Evolutionary conservation across 345 rosid species (phyloP).

Genomic region (Citrus medica): DNA sequence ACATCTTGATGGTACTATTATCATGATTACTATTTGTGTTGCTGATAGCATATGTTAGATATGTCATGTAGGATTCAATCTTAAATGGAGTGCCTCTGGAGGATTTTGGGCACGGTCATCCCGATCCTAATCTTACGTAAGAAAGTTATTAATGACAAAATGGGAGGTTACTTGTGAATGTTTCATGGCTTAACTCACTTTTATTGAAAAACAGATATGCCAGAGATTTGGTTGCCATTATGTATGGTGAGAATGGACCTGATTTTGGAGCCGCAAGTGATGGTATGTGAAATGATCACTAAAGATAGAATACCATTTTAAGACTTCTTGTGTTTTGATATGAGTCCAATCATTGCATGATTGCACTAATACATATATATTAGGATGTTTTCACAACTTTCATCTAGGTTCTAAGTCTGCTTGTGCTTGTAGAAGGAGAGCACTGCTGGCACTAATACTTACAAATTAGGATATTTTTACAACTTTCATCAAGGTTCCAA

Average conservation of each 20-base stretch:
- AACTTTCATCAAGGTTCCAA: not conserved
- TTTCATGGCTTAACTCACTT: conserved; percentile 9
- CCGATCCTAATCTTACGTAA: conserved; percentile 96
- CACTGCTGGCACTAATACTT: not conserved
- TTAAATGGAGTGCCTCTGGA: conserved; percentile 79
- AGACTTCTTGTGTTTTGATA: conserved; percentile 1
- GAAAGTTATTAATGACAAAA: conserved; percentile 21
- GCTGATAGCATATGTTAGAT: conserved; percentile 23
- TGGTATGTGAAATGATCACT: conserved; percentile 42
- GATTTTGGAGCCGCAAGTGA: conserved; percentile 98
- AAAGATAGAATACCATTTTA: not conserved
- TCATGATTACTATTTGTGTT: conserved; percentile 8
- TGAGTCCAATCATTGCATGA: not conserved
- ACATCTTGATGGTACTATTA: conserved; percentile 13
- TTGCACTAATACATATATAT: not conserved
- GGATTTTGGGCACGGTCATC: conserved; percentile 98
- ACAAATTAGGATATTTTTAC: not conserved
- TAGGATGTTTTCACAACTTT: not conserved
- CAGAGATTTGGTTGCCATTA: conserved; percentile 74
- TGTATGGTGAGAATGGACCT: conserved; percentile 81
- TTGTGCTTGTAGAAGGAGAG: not conserved
- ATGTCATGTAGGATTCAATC: conserved; percentile 67
- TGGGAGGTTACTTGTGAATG: conserved; percentile 4
- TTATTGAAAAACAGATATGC: conserved; percentile 64
- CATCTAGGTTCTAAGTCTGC: not conserved